Evolutionary conservation across 345 rosid species (phyloP), one percentile per base, ranked within the genome.

Genomic region (Gossypium australe): DNA sequence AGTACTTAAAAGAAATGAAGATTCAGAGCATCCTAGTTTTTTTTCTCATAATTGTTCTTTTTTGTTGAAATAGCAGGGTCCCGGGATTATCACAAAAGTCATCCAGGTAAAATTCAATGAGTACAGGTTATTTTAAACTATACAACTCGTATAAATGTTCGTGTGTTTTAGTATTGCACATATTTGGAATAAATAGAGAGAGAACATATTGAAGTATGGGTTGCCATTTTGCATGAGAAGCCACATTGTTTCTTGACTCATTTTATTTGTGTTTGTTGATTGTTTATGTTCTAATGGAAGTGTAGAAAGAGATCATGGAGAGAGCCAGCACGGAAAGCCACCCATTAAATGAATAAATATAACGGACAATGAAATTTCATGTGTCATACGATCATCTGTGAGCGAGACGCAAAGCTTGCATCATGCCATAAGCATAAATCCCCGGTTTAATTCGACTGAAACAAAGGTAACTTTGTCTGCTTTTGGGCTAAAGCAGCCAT

Each of bases 51-150:
- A 44, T 16, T 24, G 4, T 14, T 56, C n/a, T 8, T 0, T 9
- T 9, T 49, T 70, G 41, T 14, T 65, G 73, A 69, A 61, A 63
- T 29, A 84, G 81, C 83, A 71, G 70, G 80, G 83, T 79, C 89
- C 89, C 38, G 93, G 97, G 67, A 80, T 75, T 82, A 83, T 91
- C 76, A 88, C 97, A 10, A 76, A 72, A 69, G 25, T 81, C 75
- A 88, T 91, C 78, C 89, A 81, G 88, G 97, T 91, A 77, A 77
- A 45, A n/a, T 51, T 11, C 16, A 2, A 20, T 1, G 56, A 59
- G 17, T 34, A 24, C 51, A 18, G 52, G 68, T 24, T 48, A 7
- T 11, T 44, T 7, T 44, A 4, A 14, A 57, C 20, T 45, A 10
- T 58, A 47, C 51, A 60, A 17, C 17, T 17, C 2, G 18, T 68